Evolutionary conservation across 495 filamentous ascomycete genomes (phyloP).

Genomic region (Clavariopsis aquatica): DNA sequence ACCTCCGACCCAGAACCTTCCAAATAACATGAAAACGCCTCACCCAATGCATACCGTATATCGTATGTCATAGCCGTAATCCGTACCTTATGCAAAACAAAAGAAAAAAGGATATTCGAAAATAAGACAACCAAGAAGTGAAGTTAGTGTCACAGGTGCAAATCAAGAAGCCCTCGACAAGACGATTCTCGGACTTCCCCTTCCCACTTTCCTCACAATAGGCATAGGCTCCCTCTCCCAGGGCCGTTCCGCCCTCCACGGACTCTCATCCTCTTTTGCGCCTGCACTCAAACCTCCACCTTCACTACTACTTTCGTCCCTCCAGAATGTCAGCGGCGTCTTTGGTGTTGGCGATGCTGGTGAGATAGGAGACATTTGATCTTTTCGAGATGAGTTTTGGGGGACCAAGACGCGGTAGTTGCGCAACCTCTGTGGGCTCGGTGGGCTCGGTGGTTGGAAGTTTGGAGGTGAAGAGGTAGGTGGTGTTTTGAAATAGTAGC

Average conservation of each 20-base stretch:
- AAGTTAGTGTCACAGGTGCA: not conserved
- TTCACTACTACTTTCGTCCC: constrained; percentile 6
- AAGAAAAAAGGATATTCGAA: not conserved
- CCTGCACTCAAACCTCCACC: constrained; percentile 4
- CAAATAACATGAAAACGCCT: not conserved
- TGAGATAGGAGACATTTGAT: constrained; percentile 14
- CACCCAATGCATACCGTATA: not conserved
- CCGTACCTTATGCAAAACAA: constrained; percentile 7
- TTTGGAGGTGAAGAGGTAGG: constrained; percentile 3
- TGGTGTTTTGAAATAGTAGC: constrained; percentile 14
- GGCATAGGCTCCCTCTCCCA: constrained; percentile 9
- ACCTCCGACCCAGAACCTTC: too few relatives aligned
- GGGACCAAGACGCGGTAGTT: constrained; percentile 21
- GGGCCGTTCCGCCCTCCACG: not conserved
- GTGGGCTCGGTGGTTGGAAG: constrained; percentile 10
- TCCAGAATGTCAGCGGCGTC: constrained; percentile 23
- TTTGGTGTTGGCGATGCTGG: constrained; percentile 12
- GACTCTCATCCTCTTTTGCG: not conserved
- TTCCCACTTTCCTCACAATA: constrained; percentile 17
- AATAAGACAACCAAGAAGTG: not conserved
- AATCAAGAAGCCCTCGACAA: constrained; percentile 8
- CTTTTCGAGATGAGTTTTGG: constrained; percentile 22
- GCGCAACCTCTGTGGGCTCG: constrained; percentile 18
- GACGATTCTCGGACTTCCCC: constrained; percentile 25
- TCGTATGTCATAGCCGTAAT: not conserved